Percentiles rank a stretch among this genome's conserved stretches.
phyloP scores from a whole-genome alignment of 257 asterid species.

The Solanum sitiens region DNA sequence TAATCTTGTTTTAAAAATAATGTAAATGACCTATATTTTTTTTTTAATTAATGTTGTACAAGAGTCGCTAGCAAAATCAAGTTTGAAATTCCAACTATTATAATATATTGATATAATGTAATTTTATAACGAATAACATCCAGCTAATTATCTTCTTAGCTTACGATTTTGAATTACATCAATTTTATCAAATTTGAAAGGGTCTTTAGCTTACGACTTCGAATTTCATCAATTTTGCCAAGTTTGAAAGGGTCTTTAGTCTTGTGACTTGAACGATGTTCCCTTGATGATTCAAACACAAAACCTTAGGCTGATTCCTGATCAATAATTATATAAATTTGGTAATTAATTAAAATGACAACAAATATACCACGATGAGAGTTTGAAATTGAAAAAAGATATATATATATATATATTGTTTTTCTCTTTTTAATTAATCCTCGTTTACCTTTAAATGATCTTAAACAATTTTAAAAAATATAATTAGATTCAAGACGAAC shows the following conservation, averaged over 20 bases:
- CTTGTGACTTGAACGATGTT: not conserved
- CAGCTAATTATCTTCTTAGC: not conserved
- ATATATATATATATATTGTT: no score
- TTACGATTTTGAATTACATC: no score
- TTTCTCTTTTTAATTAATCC: no score
- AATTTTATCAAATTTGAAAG: no score
- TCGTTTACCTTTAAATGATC: not conserved
- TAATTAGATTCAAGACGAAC: not conserved
- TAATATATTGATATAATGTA: no score
- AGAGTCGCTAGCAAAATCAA: not conserved
- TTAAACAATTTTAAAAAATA: rapidly evolving
- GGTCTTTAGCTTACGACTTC: no score
- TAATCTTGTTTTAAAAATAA: no score
- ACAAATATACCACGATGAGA: no score
- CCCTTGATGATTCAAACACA: no score
- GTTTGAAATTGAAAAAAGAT: not conserved
- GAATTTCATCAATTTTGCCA: no score
- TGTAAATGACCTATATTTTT: not conserved
- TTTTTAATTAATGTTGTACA: not conserved
- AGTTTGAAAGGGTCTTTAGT: not conserved
- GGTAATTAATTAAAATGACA: no score
- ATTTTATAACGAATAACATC: not conserved
- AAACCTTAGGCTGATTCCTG: rapidly evolving
- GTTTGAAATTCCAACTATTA: not conserved
- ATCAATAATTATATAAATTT: no score